Conservation (phyloP, 1,284 basidiomycete genomes). For the Psilocybe mexicana region DNA sequence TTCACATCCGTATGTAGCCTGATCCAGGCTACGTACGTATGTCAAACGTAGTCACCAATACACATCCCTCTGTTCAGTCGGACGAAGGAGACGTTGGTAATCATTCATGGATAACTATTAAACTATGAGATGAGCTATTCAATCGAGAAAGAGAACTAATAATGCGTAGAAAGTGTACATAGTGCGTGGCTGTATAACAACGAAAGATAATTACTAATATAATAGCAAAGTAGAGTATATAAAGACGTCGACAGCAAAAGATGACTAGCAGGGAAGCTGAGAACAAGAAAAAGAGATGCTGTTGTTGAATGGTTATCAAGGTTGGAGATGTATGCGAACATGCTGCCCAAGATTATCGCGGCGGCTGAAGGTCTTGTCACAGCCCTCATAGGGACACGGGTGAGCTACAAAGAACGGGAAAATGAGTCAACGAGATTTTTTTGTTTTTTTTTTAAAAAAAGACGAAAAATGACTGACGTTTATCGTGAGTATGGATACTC, state of each 20-base stretch:
- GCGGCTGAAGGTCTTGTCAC: conserved; percentile 76
- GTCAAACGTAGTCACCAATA: too few species aligned
- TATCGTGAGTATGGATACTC: conserved; percentile 77
- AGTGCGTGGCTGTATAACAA: background rate
- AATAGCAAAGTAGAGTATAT: background rate
- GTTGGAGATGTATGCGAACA: conserved; percentile 61
- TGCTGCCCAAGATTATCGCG: conserved; percentile 83
- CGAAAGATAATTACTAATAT: background rate
- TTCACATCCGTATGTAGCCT: too few species aligned
- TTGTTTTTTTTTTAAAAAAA: background rate
- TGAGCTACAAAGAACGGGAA: conserved; percentile 49
- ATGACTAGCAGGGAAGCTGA: background rate
- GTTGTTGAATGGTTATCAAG: conserved; percentile 12
- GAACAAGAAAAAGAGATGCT: background rate
- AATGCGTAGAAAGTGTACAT: background rate
- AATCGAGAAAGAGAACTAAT: too few species aligned
- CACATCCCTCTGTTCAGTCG: too few species aligned
- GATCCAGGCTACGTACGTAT: too few species aligned
- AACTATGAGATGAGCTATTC: too few species aligned
- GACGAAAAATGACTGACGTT: conserved; percentile 52
- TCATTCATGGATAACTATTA: too few species aligned
- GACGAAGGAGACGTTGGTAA: too few species aligned
- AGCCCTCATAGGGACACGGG: conserved; percentile 66
- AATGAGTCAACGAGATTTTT: too few species aligned
- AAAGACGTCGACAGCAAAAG: background rate